Percentiles rank a stretch among this genome's conserved stretches.
These are phyloP conservation scores for Dispira simplex DNA, from an alignment of 192 early-diverging fungal species.

Conservation along the genomic window DNA sequence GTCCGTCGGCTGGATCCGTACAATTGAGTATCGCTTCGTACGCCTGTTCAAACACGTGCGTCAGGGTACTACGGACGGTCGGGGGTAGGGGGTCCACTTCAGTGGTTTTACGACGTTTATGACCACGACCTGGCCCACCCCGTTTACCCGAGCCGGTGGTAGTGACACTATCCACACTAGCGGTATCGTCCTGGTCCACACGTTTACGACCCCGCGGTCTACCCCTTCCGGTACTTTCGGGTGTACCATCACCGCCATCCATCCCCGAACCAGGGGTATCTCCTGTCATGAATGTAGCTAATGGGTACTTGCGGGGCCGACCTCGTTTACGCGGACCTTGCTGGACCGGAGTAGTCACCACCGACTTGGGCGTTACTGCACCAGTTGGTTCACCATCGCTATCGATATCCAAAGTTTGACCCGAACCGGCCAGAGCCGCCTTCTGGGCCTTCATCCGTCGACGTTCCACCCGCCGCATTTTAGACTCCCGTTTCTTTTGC, in stretches of 20 bases:
- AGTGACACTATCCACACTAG: constrained; percentile 15
- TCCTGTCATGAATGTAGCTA: neutral
- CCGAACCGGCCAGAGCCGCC: constrained; percentile 12
- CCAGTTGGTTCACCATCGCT: neutral
- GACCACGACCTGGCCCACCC: constrained; percentile 14
- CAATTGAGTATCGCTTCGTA: constrained; percentile 47
- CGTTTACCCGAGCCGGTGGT: constrained; percentile 14
- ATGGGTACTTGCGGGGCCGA: constrained; percentile 17
- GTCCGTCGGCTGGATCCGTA: constrained; percentile 19
- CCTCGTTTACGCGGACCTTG: constrained; percentile 22
- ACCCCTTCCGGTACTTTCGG: neutral
- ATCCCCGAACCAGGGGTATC: neutral
- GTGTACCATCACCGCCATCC: neutral
- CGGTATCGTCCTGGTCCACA: constrained; percentile 18
- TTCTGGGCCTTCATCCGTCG: neutral
- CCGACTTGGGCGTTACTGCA: neutral
- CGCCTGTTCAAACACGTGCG: constrained; percentile 31
- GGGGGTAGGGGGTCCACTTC: constrained; percentile 34
- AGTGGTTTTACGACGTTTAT: constrained; percentile 22
- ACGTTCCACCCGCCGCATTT: constrained; percentile 17
- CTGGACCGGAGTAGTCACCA: neutral
- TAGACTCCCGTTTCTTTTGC: constrained; percentile 22
- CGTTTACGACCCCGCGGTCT: constrained; percentile 9
- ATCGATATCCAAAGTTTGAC: neutral
- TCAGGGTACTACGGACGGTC: constrained; percentile 36